These are phyloP conservation scores for Sugiyamaella neomexicana DNA, from an alignment of 1,139 yeast genomes.

Conservation along the genomic window DNA sequence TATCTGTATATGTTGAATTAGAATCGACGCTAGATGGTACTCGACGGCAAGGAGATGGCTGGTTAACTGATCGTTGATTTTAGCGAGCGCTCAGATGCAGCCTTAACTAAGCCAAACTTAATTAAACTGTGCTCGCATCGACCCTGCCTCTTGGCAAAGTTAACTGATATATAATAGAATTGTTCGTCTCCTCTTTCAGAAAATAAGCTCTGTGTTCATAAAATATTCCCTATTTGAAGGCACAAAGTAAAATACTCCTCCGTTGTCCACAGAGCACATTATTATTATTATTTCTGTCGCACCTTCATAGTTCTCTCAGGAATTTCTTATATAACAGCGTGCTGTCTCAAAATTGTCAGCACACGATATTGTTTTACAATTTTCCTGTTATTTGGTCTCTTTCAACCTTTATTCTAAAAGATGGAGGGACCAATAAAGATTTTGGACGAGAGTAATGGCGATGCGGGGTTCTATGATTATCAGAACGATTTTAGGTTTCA, in stretches of 20 bases:
- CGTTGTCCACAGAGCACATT: background rate
- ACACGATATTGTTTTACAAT: background rate
- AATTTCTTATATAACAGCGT: background rate
- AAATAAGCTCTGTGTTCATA: background rate
- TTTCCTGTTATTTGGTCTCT: background rate
- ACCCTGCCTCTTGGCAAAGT: background rate
- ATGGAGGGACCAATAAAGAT: constrained; percentile 11
- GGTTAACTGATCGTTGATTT: background rate
- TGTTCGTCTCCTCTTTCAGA: background rate
- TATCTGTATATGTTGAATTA: too few relatives aligned
- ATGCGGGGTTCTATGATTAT: constrained; percentile 6
- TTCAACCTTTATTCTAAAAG: background rate
- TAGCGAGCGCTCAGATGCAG: constrained; percentile 4
- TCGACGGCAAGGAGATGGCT: background rate
- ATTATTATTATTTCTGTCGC: background rate
- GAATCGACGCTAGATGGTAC: background rate
- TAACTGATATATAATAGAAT: background rate
- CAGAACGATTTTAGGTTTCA: background rate
- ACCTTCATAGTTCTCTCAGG: background rate
- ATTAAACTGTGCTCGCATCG: background rate
- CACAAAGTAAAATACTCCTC: background rate
- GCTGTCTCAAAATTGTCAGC: background rate
- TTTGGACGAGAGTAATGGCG: constrained; percentile 4
- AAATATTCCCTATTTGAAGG: background rate
- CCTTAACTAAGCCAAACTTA: background rate